phyloP scores from a whole-genome alignment of 2,329 filamentous ascomycete genomes.

The Alternaria atra region DNA sequence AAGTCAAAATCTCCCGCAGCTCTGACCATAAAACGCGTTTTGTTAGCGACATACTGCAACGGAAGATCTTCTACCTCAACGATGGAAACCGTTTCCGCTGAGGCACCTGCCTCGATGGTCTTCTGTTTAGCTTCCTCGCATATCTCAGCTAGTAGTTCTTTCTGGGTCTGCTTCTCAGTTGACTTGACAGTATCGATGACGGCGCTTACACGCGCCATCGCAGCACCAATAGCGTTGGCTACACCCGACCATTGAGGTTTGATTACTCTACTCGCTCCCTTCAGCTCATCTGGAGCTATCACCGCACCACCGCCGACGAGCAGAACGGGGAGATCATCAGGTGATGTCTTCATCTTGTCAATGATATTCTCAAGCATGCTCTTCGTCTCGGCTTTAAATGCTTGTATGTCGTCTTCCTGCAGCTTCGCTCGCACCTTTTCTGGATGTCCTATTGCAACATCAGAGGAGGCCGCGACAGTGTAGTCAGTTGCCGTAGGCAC shows the following conservation, averaged over 20 bases:
- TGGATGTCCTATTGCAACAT: slow-evolving; percentile 56
- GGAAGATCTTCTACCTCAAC: slow-evolving; percentile 60
- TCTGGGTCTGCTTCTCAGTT: slow-evolving; percentile 46
- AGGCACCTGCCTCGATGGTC: slow-evolving; percentile 51
- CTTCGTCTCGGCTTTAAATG: slow-evolving; percentile 56
- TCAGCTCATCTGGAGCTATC: slow-evolving; percentile 64
- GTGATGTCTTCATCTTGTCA: slow-evolving; percentile 70
- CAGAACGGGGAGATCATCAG: slow-evolving; percentile 66
- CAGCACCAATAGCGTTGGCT: slow-evolving; percentile 72
- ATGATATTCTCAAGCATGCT: slow-evolving; percentile 65
- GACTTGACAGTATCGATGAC: slow-evolving; percentile 54
- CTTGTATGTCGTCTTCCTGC: slow-evolving; percentile 48
- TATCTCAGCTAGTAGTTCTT: slow-evolving; percentile 49
- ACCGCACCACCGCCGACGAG: slow-evolving; percentile 71
- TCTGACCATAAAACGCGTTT: slow-evolving; percentile 61
- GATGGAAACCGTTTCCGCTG: slow-evolving; percentile 41
- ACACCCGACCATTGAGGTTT: slow-evolving; percentile 67
- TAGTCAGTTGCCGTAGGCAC: slow-evolving; percentile 68
- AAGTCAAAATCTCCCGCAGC: slow-evolving; percentile 64
- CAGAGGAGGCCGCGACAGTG: slow-evolving; percentile 50
- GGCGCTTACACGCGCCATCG: slow-evolving; percentile 66
- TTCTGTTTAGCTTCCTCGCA: slow-evolving; percentile 51
- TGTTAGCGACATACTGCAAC: slow-evolving; percentile 64
- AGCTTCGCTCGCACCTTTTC: slow-evolving; percentile 47
- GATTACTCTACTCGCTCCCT: slow-evolving; percentile 65